These are phyloP conservation scores for Xylariales sp. DNA, from an alignment of 2,329 filamentous ascomycete genomes.

Conservation along the genomic window DNA sequence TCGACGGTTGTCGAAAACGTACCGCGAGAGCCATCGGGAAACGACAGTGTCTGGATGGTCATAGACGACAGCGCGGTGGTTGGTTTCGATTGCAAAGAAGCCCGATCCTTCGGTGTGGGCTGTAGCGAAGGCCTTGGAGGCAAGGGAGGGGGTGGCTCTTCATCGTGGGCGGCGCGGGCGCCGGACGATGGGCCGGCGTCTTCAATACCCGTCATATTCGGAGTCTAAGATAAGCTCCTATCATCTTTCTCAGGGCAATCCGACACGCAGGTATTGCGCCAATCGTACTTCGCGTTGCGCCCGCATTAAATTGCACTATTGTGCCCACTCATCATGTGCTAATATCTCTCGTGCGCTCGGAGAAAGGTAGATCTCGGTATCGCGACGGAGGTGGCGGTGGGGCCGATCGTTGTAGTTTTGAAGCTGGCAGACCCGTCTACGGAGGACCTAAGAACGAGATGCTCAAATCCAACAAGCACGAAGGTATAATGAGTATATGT, in stretches of 20 bases:
- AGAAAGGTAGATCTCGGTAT: neutral
- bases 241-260: slow-evolving; percentile 39
- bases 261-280: slow-evolving; percentile 20
- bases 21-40: slow-evolving; percentile 75
- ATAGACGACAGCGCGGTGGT: slow-evolving; percentile 88
- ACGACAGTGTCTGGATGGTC: slow-evolving; percentile 81
- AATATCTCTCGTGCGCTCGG: slow-evolving; percentile 9
- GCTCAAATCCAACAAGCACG: neutral
- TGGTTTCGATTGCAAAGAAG: slow-evolving; percentile 68
- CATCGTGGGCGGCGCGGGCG: slow-evolving; percentile 46
- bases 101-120: slow-evolving; percentile 48
- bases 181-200: slow-evolving; percentile 48
- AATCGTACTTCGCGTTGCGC: slow-evolving; percentile 20
- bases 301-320: slow-evolving; percentile 23
- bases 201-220: slow-evolving; percentile 48
- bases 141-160: slow-evolving; percentile 65
- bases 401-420: neutral
- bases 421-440: neutral
- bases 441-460: neutral
- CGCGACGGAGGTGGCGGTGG: slow-evolving; percentile 8
- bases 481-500: neutral
- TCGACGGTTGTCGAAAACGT: slow-evolving; percentile 64
- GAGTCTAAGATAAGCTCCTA: slow-evolving; percentile 29
- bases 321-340: slow-evolving; percentile 19
- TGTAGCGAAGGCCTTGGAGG: slow-evolving; percentile 60